Evolutionary conservation across 805 yeast species (phyloP).

Genomic region (Vanderwaltozyma polyspora): DNA sequence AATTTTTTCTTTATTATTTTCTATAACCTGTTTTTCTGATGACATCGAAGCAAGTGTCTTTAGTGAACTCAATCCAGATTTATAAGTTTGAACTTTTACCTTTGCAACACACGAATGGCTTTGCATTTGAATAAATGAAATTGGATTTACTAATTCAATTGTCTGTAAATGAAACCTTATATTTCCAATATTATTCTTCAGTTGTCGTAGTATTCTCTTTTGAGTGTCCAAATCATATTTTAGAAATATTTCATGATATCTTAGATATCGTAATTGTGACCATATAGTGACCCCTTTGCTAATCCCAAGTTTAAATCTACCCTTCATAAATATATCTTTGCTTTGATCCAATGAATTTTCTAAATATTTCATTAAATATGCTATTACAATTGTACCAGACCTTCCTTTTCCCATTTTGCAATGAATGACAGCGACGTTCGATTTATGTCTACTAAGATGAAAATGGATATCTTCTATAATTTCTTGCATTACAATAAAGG

Average conservation of each 20-base stretch:
- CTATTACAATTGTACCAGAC: conserved; percentile 66
- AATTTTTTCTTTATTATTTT: conserved; percentile 4
- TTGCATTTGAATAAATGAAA: conserved; percentile 5
- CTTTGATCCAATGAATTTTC: conserved; percentile 36
- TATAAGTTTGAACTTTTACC: conserved; percentile 16
- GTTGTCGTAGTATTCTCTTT: conserved; percentile 4
- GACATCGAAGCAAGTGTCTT: too few relatives aligned
- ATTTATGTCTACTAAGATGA: conserved; percentile 27
- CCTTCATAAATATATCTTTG: conserved; percentile 38
- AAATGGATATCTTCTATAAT: conserved; percentile 35
- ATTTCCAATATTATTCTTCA: conserved; percentile 1
- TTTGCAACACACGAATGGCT: conserved; percentile 5
- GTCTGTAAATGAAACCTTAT: conserved; percentile 10
- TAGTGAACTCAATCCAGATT: too few relatives aligned
- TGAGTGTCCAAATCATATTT: conserved; percentile 8
- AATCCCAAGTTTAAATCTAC: conserved; percentile 45
- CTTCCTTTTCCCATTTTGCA: conserved; percentile 91
- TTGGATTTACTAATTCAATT: conserved; percentile 12
- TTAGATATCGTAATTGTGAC: conserved; percentile 58
- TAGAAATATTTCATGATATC: conserved; percentile 37
- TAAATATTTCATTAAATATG: conserved; percentile 48
- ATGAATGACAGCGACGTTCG: conserved; percentile 59
- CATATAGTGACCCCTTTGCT: conserved; percentile 60
- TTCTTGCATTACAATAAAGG: conserved; percentile 39
- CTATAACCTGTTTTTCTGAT: too few relatives aligned